These are phyloP conservation scores for Rhizopogon parksii DNA, from an alignment of 1,284 basidiomycete genomes.

Conservation along the genomic window DNA sequence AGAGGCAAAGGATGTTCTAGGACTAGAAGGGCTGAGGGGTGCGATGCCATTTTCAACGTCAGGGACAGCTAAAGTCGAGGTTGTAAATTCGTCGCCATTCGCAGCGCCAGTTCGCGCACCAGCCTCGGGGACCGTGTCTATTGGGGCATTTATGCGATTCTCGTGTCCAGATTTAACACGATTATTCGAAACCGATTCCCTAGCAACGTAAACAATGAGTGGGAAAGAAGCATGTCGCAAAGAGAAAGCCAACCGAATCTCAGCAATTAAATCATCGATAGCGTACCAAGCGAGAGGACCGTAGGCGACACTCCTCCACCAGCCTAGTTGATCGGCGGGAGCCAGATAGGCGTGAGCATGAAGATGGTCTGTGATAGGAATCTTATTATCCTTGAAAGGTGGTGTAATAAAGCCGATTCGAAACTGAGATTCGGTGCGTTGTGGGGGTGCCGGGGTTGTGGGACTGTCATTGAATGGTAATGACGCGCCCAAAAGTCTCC, in stretches of 20 bases:
- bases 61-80: constrained; percentile 38
- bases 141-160: constrained; percentile 47
- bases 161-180: constrained; percentile 62
- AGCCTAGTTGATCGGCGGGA: constrained; percentile 58
- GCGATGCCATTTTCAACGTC: constrained; percentile 38
- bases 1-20: constrained; percentile 19
- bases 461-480: constrained; percentile 30
- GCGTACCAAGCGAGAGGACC: constrained; percentile 65
- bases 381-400: constrained; percentile 66
- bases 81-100: constrained; percentile 56
- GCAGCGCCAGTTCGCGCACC: constrained; percentile 59
- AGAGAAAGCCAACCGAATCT: constrained; percentile 53
- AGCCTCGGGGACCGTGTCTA: constrained; percentile 61
- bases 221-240: not conserved
- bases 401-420: constrained; percentile 70
- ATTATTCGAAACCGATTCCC: constrained; percentile 68
- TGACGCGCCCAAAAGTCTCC: constrained; percentile 46
- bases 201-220: constrained; percentile 20
- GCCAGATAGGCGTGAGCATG: constrained; percentile 67
- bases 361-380: constrained; percentile 70
- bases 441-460: constrained; percentile 22
- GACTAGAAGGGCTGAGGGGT: constrained; percentile 17
- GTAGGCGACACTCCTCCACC: constrained; percentile 65
- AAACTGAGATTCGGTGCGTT: constrained; percentile 32
- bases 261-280: constrained; percentile 70